Conservation (phyloP, 2,329 filamentous ascomycete species). For the Colletotrichum sp. region DNA sequence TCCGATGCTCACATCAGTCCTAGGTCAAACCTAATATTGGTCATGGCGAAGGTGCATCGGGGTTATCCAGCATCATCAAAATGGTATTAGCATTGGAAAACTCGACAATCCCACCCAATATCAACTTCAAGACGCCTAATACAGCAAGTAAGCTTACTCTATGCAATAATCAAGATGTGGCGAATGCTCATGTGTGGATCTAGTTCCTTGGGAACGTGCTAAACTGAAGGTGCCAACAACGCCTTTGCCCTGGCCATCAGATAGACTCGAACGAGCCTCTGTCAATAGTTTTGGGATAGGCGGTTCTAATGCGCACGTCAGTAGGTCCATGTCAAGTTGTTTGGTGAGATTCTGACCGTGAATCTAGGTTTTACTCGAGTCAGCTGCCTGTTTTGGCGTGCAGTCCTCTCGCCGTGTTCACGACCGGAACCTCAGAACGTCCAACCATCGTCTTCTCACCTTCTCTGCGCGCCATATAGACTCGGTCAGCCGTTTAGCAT, state of each 20-base stretch:
- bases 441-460: background rate
- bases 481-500: background rate
- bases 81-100: constrained; percentile 43
- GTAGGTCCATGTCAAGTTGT: background rate
- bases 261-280: constrained; percentile 26
- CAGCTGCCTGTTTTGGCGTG: background rate
- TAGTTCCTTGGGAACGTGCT: constrained; percentile 24
- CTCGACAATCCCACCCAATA: constrained; percentile 41
- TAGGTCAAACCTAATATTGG: constrained; percentile 45
- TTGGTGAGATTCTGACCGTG: background rate
- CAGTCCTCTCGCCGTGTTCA: background rate
- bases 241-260: constrained; percentile 33
- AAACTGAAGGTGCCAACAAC: constrained; percentile 33
- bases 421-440: too few relatives aligned
- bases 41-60: constrained; percentile 49
- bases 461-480: background rate
- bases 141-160: constrained; percentile 18
- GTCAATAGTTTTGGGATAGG: constrained; percentile 39
- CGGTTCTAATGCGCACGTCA: constrained; percentile 38
- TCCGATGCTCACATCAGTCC: background rate
- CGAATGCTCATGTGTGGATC: background rate
- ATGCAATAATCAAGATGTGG: too few relatives aligned
- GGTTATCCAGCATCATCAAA: constrained; percentile 48
- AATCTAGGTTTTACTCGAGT: constrained; percentile 7
- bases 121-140: constrained; percentile 37